Base-by-base conservation (phyloP, 305 asterid species). In the Fraxinus sp. region DNA sequence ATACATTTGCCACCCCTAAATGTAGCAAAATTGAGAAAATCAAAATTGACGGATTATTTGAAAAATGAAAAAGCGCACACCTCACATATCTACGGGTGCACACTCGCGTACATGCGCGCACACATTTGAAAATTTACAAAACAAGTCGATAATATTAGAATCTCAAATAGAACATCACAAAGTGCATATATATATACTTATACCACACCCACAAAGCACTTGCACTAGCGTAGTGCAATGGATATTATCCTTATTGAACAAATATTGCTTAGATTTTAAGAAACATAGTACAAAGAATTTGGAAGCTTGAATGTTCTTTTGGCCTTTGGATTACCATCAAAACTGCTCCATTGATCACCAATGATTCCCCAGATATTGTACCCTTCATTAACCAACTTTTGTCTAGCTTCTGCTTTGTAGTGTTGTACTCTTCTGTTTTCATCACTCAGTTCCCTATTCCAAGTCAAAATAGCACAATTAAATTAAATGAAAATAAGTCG, bases 301-400 rank as follows among this genome's bases (percentile, higher is more conserved):
- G 90, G 91, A 64, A 91, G 91, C 86, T 91, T 87, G 86, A 88
- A 89, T 79, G 89, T 84, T 82, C 91, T 84, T 81, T 85, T 84
- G 68, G 90, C 89, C 39, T 32, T 79, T 7, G 91, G 93, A 71
- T 55, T 41, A 75, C 91, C 92, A 49, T 85, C 84, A 59, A 89
- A 88, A 55, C 91, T 89, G 86, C 92, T 89, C 92, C 91, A 91
- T 52, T 88, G 92, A 77, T 87, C 90, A 68, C 92, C 93, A 9
- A 90, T 8, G 57, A 85, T 87, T 5, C 89, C 93, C 87, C 88
- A 86, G 37, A 90, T 87, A 16, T 82, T 75, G 80, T 89, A 84
- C 75, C 94, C 94, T 13, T 83, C 89, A 14, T 86, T 78, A 3
- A 82, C 90, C 84, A 91, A 64, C 66, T 41, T 84, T 85, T 87